These are phyloP conservation scores for Plantago lanceolata DNA, from an alignment of 305 asterid genomes.

Conservation along the genomic window DNA sequence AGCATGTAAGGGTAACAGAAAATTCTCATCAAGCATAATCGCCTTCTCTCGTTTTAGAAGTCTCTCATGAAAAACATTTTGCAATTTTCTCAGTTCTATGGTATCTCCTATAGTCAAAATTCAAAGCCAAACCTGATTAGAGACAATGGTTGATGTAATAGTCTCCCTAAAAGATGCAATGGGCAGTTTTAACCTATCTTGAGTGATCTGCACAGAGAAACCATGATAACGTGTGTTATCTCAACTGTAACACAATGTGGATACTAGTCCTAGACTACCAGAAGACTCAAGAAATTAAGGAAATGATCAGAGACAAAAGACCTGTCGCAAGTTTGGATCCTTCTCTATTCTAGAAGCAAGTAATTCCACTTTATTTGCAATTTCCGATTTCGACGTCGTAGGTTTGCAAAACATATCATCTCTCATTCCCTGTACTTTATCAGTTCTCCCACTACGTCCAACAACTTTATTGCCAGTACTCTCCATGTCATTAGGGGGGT, in stretches of 20 bases:
- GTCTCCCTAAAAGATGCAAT: slow-evolving; percentile 70
- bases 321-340: slow-evolving; percentile 59
- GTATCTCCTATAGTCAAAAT: not conserved
- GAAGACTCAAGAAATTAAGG: slow-evolving; percentile 6
- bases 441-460: slow-evolving; percentile 30
- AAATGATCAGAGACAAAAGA: slow-evolving; percentile 24
- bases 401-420: slow-evolving; percentile 73
- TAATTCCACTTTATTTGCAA: slow-evolving; percentile 49
- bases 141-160: slow-evolving; percentile 60
- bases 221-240: slow-evolving; percentile 15
- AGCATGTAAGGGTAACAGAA: slow-evolving; percentile 6
- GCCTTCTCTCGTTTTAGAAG: not conserved
- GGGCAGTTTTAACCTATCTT: slow-evolving; percentile 76
- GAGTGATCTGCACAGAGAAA: slow-evolving; percentile 46
- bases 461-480: slow-evolving; percentile 35
- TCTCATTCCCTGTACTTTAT: slow-evolving; percentile 24
- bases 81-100: not conserved
- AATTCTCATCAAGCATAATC: slow-evolving; percentile 3
- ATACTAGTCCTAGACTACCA: slow-evolving; percentile 5
- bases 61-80: too few relatives aligned
- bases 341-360: slow-evolving; percentile 49
- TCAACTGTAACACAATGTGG: slow-evolving; percentile 6
- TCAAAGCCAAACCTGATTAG: slow-evolving; percentile 59
- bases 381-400: slow-evolving; percentile 42
- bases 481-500: slow-evolving; percentile 74